phyloP scores from a whole-genome alignment of 495 filamentous ascomycete species.

The Podospora bellae-mahoneyi region DNA sequence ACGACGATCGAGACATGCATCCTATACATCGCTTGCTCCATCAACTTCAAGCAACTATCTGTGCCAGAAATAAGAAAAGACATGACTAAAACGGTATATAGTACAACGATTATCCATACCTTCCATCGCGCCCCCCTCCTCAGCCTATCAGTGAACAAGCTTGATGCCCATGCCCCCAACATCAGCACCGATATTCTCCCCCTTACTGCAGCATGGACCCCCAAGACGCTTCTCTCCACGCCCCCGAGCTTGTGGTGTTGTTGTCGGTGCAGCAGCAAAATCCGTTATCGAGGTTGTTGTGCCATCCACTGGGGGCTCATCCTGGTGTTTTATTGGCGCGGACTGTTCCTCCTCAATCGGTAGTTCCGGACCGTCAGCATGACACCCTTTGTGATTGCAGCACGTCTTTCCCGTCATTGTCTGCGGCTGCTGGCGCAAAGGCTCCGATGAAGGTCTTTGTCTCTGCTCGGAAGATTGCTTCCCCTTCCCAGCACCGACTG shows the following conservation, averaged over 20 bases:
- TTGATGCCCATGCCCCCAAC: not conserved
- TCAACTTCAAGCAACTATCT: no score
- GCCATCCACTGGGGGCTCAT: not conserved
- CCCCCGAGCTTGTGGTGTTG: not conserved
- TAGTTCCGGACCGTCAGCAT: no score
- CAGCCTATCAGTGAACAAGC: not conserved
- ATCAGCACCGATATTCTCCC: not conserved
- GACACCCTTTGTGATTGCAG: not conserved
- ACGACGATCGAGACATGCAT: no score
- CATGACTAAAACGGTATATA: not conserved
- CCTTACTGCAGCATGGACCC: not conserved
- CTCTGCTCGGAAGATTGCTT: not conserved
- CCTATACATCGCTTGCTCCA: no score
- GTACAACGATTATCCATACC: not conserved
- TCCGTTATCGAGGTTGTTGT: not conserved
- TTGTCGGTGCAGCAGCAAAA: not conserved
- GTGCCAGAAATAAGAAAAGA: no score
- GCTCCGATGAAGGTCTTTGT: not conserved
- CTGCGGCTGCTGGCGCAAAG: not conserved
- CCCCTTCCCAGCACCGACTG: not conserved
- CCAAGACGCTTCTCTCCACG: not conserved
- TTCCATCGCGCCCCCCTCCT: no score
- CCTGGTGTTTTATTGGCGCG: not conserved
- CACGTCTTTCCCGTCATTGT: not conserved
- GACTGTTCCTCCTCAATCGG: not conserved